Conservation (phyloP, 2,329 filamentous ascomycete genomes). For the Xylaria sp. region DNA sequence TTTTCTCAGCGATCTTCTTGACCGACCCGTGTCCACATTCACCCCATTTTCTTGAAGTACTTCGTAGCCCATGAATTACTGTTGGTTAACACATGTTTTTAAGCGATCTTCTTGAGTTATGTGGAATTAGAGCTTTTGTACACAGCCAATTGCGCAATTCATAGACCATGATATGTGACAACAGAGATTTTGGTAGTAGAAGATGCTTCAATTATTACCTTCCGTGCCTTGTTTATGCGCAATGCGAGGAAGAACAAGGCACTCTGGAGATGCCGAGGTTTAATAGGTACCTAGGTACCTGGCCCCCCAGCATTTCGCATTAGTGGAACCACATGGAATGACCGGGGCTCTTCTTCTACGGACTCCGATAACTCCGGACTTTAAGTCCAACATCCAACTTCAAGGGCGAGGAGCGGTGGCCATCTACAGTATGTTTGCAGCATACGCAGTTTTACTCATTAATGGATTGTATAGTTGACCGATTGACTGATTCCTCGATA, state of each 20-base stretch:
- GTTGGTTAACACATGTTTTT: too few species aligned
- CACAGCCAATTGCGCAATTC: too few species aligned
- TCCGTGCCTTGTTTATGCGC: background rate
- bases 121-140: too few species aligned
- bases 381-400: background rate
- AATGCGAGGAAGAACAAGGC: background rate
- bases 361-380: conserved; percentile 9
- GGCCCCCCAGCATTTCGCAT: background rate
- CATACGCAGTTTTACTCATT: too few species aligned
- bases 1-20: too few species aligned
- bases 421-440: background rate
- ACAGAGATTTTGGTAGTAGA: background rate
- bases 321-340: conserved; percentile 19
- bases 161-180: background rate
- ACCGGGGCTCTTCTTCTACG: background rate
- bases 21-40: too few species aligned
- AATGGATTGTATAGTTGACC: too few species aligned
- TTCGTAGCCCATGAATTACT: too few species aligned
- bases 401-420: background rate
- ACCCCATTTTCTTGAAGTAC: too few species aligned
- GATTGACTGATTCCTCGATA: too few species aligned
- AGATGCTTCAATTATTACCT: background rate
- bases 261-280: background rate
- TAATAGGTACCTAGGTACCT: background rate
- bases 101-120: too few species aligned